These are phyloP conservation scores for Boletus coccyginus DNA, from an alignment of 768 basidiomycete genomes.

Conservation along the genomic window DNA sequence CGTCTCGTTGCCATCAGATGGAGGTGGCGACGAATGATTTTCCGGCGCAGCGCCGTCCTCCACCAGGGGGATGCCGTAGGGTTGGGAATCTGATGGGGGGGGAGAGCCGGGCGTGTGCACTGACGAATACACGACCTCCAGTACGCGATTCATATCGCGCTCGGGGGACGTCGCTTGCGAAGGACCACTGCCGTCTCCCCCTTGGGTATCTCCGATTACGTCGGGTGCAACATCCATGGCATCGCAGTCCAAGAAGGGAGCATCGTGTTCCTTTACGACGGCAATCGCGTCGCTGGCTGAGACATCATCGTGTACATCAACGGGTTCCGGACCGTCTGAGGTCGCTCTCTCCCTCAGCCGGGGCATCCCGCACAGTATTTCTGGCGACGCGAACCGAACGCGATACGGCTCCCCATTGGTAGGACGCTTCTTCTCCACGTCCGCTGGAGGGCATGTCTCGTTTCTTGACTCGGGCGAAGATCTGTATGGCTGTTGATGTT, in stretches of 20 bases:
- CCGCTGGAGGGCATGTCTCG: background rate
- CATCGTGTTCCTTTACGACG: background rate
- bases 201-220: constrained; percentile 1
- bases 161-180: background rate
- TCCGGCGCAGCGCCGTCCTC: background rate
- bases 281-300: background rate
- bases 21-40: background rate
- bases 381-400: constrained; percentile 34
- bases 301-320: background rate
- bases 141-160: background rate
- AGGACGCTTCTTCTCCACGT: constrained; percentile 12
- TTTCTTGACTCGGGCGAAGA: constrained; percentile 14
- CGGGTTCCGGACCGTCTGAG: background rate
- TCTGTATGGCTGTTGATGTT: constrained; percentile 15
- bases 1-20: constrained; percentile 1
- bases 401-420: constrained; percentile 16
- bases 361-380: constrained; percentile 18
- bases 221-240: constrained; percentile 23
- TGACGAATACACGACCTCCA: background rate
- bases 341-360: constrained; percentile 6
- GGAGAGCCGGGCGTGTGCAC: background rate
- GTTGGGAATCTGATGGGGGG: background rate
- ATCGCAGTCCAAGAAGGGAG: constrained; percentile 1
- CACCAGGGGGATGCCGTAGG: background rate
- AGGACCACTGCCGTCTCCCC: background rate